Evolutionary conservation across 139 green algal genomes (phyloP).

Genomic region (Dunaliella primolecta): DNA sequence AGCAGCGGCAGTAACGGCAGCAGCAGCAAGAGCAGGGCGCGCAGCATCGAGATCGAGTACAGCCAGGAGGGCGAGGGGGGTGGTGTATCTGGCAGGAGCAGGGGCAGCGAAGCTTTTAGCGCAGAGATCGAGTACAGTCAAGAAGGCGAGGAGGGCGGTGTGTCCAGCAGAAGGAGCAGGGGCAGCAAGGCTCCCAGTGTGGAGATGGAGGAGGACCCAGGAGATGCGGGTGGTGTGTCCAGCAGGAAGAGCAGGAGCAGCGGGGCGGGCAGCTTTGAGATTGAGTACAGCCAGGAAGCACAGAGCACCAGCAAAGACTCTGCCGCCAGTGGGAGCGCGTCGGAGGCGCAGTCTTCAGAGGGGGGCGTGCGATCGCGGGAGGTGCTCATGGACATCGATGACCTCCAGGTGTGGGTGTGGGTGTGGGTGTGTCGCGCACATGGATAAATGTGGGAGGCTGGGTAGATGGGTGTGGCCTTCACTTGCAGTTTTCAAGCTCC

Average conservation of each 20-base stretch:
- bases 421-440: too few species aligned
- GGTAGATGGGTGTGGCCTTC: too few species aligned
- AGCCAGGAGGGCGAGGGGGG: too few species aligned
- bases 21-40: not conserved
- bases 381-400: conserved; percentile 14
- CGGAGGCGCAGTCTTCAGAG: too few species aligned
- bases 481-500: too few species aligned
- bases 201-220: not conserved
- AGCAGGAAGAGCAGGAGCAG: not conserved
- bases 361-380: not conserved
- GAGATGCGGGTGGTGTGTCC: not conserved
- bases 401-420: conserved; percentile 1
- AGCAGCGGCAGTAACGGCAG: too few species aligned
- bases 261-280: not conserved
- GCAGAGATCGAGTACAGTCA: too few species aligned
- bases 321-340: not conserved
- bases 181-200: conserved; percentile 7
- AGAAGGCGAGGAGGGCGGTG: too few species aligned
- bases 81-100: too few species aligned
- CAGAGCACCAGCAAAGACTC: too few species aligned
- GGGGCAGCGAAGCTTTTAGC: not conserved
- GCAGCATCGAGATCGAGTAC: too few species aligned
- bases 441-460: too few species aligned
- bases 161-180: not conserved
- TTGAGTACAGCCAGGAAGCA: not conserved